A percentile compares a stretch with the other conserved stretches of the same genome.
Evolutionary conservation across 495 filamentous ascomycete genomes (phyloP).

Genomic region (Penicillium egyptiacum): DNA sequence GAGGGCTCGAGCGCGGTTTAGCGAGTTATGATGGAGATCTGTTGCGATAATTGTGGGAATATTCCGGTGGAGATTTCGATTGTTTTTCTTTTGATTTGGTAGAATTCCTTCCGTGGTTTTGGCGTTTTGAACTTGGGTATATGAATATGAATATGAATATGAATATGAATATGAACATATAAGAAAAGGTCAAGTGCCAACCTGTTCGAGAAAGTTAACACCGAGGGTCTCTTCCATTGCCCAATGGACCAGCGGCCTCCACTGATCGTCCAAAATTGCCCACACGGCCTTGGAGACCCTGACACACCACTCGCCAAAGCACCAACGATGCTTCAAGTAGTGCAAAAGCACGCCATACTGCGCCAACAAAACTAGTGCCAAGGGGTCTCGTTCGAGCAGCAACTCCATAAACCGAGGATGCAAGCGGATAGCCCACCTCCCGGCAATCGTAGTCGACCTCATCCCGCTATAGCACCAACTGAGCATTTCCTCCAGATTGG

Average conservation of each 20-base stretch:
- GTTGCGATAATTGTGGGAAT: not conserved
- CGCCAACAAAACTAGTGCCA: slow-evolving; percentile 53
- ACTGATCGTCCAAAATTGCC: slow-evolving; percentile 37
- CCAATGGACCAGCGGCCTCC: slow-evolving; percentile 38
- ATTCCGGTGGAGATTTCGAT: not conserved
- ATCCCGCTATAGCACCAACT: slow-evolving; percentile 30
- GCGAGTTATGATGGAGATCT: not conserved
- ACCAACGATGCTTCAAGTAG: slow-evolving; percentile 45
- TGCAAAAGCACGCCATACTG: slow-evolving; percentile 50
- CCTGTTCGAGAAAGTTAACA: slow-evolving; percentile 24
- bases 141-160: not conserved
- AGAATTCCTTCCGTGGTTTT: not conserved
- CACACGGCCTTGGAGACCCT: slow-evolving; percentile 39
- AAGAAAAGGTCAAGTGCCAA: not conserved
- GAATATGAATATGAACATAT: too few relatives aligned
- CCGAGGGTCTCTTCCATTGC: slow-evolving; percentile 41
- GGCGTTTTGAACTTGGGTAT: slow-evolving; percentile 3
- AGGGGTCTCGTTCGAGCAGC: slow-evolving; percentile 51
- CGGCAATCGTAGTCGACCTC: slow-evolving; percentile 29
- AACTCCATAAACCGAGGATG: slow-evolving; percentile 50
- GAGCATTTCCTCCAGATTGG: slow-evolving; percentile 35
- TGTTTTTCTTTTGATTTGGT: not conserved
- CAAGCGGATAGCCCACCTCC: slow-evolving; percentile 51
- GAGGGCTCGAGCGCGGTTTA: slow-evolving; percentile 3
- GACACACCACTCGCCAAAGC: slow-evolving; percentile 47